A percentile compares a stretch with the other conserved stretches of the same genome.
Evolutionary conservation across 108 stramenopile genomes (phyloP).

Genomic region (Discostella pseudostelligera): DNA sequence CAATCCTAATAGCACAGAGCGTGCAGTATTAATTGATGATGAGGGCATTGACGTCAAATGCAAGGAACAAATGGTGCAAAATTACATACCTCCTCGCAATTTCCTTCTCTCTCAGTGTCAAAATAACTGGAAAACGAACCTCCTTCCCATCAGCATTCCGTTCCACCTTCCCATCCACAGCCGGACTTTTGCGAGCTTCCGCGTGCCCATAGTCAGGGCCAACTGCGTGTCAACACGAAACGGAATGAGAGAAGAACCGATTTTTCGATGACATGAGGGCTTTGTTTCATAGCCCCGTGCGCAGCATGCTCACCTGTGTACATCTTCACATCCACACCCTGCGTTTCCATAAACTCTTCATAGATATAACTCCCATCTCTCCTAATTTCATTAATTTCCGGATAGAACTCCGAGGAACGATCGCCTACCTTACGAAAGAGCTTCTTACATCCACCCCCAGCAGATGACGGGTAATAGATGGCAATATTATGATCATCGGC

Average conservation of each 20-base stretch:
- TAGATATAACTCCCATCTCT: conserved; percentile 94
- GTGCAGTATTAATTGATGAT: not conserved
- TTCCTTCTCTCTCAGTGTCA: conserved; percentile 94
- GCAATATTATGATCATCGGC: conserved; percentile 98
- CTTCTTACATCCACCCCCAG: conserved; percentile 96
- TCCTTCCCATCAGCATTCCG: conserved; percentile 95
- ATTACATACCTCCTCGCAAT: conserved; percentile 62
- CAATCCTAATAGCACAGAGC: conserved; percentile 46
- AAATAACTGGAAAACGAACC: conserved; percentile 95
- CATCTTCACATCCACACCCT: conserved; percentile 99
- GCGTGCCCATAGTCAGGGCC: conserved; percentile 98
- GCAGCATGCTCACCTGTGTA: too few relatives aligned
- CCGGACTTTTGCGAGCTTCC: conserved; percentile 95
- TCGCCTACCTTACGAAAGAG: conserved; percentile 96
- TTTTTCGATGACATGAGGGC: not conserved
- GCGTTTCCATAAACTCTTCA: conserved; percentile 96
- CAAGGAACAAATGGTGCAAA: not conserved
- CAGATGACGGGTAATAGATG: conserved; percentile 92
- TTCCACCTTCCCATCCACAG: conserved; percentile 97
- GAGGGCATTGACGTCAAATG: not conserved
- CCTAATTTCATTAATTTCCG: conserved; percentile 89
- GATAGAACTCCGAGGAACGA: conserved; percentile 89
- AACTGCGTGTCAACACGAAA: conserved; percentile 55
- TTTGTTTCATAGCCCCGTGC: too few relatives aligned
- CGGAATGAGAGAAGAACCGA: not conserved